phyloP scores from a whole-genome alignment of 257 asterid genomes.

The Ajuga chamaepitys region DNA sequence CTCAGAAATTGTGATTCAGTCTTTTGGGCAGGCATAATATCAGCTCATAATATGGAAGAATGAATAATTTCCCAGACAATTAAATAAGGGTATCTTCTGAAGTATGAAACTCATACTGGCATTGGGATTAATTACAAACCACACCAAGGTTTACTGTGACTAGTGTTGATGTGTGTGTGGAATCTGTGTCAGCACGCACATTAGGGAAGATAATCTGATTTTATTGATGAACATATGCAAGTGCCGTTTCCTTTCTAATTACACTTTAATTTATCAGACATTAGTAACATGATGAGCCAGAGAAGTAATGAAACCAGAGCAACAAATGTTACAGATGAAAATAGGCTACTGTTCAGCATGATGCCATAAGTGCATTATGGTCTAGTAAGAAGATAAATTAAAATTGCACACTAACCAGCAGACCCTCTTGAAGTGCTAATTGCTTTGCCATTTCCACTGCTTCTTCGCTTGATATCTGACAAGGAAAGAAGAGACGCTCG shows the following conservation, averaged over 20 bases:
- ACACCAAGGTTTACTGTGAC: neutral
- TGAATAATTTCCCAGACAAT: too few relatives aligned
- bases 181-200: neutral
- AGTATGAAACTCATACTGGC: neutral
- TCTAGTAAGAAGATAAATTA: neutral
- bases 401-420: constrained; percentile 59
- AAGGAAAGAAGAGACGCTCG: constrained; percentile 7
- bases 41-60: neutral
- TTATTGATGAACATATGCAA: neutral
- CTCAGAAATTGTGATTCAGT: neutral
- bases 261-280: neutral
- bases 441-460: constrained; percentile 91
- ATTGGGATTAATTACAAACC: neutral
- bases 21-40: neutral
- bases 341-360: neutral
- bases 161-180: neutral
- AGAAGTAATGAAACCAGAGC: too few relatives aligned
- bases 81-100: neutral
- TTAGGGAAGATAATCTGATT: neutral
- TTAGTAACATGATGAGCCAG: neutral
- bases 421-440: constrained; percentile 91
- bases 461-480: constrained; percentile 82
- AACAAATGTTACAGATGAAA: too few relatives aligned
- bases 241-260: neutral
- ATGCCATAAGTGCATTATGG: neutral